Evolutionary conservation across 1,284 basidiomycete species (phyloP).

Genomic region (Sphagnurus paluster): DNA sequence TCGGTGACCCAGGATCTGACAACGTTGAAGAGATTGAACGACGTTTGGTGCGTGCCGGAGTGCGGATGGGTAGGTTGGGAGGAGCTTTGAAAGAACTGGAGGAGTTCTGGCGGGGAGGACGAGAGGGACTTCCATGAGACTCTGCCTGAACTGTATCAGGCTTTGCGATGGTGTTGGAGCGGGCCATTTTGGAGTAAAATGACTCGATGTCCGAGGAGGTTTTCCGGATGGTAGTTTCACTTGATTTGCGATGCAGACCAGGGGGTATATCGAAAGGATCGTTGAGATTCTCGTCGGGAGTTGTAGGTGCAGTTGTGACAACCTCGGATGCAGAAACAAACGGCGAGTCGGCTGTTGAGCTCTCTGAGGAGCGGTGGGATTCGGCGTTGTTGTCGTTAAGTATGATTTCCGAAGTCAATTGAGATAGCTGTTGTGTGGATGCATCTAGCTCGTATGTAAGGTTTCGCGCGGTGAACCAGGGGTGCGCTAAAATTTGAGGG

Average conservation of each 20-base stretch:
- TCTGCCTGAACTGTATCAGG: conserved; percentile 53
- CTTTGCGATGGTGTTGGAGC: conserved; percentile 22
- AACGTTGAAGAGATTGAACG: conserved; percentile 87
- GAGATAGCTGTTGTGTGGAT: conserved; percentile 22
- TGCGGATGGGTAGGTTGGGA: conserved; percentile 70
- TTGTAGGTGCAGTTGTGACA: conserved; percentile 53
- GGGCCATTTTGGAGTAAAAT: conserved; percentile 30
- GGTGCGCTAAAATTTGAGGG: conserved; percentile 82
- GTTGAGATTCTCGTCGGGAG: conserved; percentile 46
- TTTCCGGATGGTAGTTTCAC: conserved; percentile 54
- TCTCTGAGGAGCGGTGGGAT: conserved; percentile 40
- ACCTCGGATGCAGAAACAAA: conserved; percentile 54
- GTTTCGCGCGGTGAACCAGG: conserved; percentile 76
- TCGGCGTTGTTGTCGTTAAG: conserved; percentile 20
- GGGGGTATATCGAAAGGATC: conserved; percentile 42
- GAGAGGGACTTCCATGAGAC: conserved; percentile 22
- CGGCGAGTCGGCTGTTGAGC: conserved; percentile 55
- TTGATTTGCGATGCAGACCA: conserved; percentile 43
- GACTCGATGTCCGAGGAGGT: conserved; percentile 31
- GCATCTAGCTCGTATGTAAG: conserved; percentile 33
- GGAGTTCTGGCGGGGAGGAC: conserved; percentile 23
- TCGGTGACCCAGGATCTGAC: conserved; percentile 57
- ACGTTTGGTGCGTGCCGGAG: conserved; percentile 92
- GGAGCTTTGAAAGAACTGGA: conserved; percentile 43
- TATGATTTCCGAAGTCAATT: conserved; percentile 26